Base-by-base conservation (phyloP, 805 yeast species). In the Myxozyma geophila region DNA sequence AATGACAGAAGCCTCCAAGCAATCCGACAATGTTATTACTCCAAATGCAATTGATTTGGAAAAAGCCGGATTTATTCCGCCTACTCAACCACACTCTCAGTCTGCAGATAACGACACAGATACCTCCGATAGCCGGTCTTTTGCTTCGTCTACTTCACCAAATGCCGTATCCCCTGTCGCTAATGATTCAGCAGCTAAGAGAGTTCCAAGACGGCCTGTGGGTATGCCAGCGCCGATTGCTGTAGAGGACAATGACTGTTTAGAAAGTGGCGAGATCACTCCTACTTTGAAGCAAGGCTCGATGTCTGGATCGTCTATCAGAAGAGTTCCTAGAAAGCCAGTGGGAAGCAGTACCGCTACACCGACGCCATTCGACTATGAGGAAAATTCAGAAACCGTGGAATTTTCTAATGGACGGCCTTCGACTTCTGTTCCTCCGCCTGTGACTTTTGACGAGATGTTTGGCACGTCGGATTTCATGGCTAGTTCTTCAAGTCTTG, bases 391-490 rank as follows among this genome's bases (percentile, higher is more conserved):
- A n/a, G 39, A 23, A 7, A 49, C 6, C 3, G 12, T 44, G 5
- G 57, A 41, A 19, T 41, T 41, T 23, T 36, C 57, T 13, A 33
- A 39, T 33, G 39, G 37, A 4, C 57, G 28, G 36, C 48, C 28
- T 6, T 23, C 41, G 21, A 37, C 43, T 2, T 28, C 53, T 10
- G 36, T 36, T 7, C 55, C 49, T 9, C 66, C 60, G 13, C 43
- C 67, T 8, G 48, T 62, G 15, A 64, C 58, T 13, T 63, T 63
- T 17, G 67, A 63, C 33, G 66, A 63, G 28, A 55, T 63, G 47
- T 61, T 63, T 41, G 59, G 55, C 12, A n/a, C 47, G 21, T 13
- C 53, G 8, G 48, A 46, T 13, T 44, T 41, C 39, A 17, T 12
- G 15, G 23, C 23, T 35, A 44, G 51, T 19, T 9, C 43, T 7